Base-by-base conservation (phyloP, 2,329 filamentous ascomycete genomes). In the Diaporthe citrichinensis region DNA sequence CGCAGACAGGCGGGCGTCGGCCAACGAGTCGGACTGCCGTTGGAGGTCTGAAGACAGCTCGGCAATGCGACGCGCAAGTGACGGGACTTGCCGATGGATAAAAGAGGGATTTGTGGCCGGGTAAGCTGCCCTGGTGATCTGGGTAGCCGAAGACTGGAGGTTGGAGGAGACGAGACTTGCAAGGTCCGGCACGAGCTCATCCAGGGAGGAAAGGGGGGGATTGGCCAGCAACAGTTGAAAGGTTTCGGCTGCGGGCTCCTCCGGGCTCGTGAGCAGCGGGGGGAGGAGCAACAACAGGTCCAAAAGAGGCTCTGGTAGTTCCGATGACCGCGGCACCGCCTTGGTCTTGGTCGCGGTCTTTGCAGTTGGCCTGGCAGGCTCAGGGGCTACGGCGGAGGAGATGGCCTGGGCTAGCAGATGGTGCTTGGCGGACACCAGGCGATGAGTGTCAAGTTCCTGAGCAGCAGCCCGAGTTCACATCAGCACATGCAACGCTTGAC, bases 261-360 rank as follows among this genome's bases (percentile, higher is more conserved):
- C 77, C 23, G 84, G 80, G 2, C 83, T 80, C 12, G 89, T 83
- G 46, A 91, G 84, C 0, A 88, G 82, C 0, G 89, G 83, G 0
- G 90, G 88, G 4, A 93, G 85, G 25, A 92, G 84, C 59, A 90
- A 80, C 61, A 92, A 85, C 14, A 91, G 85, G 76, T 92, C 88
- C 67, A 88, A 76, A 5, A 92, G 86, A 15, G 87, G 84, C 12
- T 85, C 83, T 3, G 88, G 85, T 4, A 87, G 82, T 4, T 61
- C 57, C 39, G 15, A 81, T 72, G 68, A 74, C 36, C 73, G 76
- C 31, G 78, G 73, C 46, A 23, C 59, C 58, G 78, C 76, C 20
- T 72, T 76, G 34, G 77, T 77, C 20, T 72, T 76, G 34, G 77
- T 77, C 41, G 79, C 76, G 28, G 74, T 68, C 49, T 79, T 77